Evolutionary conservation across 1,284 basidiomycete species (phyloP).

Genomic region (Austroboletus novae-zelandiae): DNA sequence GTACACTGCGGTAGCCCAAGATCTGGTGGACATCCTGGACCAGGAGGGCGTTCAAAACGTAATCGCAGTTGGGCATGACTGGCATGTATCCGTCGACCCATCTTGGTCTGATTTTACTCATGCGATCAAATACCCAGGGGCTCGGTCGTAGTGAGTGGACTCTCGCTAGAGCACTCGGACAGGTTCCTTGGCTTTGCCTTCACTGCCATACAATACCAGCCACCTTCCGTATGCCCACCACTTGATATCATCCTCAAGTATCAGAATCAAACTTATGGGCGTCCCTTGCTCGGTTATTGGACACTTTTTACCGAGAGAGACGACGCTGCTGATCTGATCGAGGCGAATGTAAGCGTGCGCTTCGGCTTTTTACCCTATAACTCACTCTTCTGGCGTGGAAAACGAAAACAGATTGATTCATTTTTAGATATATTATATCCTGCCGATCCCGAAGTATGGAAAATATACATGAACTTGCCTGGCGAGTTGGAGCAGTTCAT

Average conservation of each 20-base stretch:
- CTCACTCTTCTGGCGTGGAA: background rate
- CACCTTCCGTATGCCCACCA: slow-evolving; percentile 29
- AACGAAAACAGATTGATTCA: slow-evolving; percentile 25
- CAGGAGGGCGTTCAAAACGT: slow-evolving; percentile 35
- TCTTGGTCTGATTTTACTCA: background rate
- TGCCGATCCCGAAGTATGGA: slow-evolving; percentile 33
- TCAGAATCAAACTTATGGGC: slow-evolving; percentile 29
- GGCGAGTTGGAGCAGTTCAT: slow-evolving; percentile 34
- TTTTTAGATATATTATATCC: slow-evolving; percentile 34
- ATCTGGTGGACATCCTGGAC: slow-evolving; percentile 44
- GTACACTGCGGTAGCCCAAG: slow-evolving; percentile 36
- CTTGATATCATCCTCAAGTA: slow-evolving; percentile 25
- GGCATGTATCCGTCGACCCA: slow-evolving; percentile 24
- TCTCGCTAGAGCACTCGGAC: slow-evolving; percentile 32
- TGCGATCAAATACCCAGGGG: slow-evolving; percentile 27
- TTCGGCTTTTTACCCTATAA: background rate
- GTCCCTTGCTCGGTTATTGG: slow-evolving; percentile 41
- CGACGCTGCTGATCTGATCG: slow-evolving; percentile 28
- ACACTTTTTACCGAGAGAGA: slow-evolving; percentile 30
- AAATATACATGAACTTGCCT: slow-evolving; percentile 31
- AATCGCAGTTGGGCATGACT: slow-evolving; percentile 46
- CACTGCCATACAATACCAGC: slow-evolving; percentile 31
- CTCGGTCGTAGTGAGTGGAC: slow-evolving; percentile 28
- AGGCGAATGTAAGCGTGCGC: slow-evolving; percentile 26
- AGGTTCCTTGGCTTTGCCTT: slow-evolving; percentile 34